These are phyloP conservation scores for Globisporangium alternatum DNA, from an alignment of 352 stramenopile species.

Conservation along the genomic window DNA sequence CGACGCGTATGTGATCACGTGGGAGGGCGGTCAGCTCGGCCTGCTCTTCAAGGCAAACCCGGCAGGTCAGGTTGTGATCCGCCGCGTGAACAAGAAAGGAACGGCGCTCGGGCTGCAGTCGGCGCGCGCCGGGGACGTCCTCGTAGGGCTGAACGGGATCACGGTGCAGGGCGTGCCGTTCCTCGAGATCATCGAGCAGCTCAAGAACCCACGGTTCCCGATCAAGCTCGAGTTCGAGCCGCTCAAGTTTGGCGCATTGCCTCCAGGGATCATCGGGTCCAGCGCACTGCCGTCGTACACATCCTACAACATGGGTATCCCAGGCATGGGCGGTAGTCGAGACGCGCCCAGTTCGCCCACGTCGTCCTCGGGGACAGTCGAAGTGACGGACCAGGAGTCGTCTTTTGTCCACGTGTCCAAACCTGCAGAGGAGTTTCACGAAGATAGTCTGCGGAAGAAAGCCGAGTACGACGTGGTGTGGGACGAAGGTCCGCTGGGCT, in stretches of 20 bases:
- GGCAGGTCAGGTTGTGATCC: conserved; percentile 55
- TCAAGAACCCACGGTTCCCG: conserved; percentile 62
- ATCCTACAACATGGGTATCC: not conserved
- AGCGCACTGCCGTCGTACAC: conserved; percentile 4
- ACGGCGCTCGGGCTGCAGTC: conserved; percentile 54
- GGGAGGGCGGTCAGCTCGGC: conserved; percentile 60
- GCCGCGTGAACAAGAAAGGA: conserved; percentile 72
- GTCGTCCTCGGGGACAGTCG: conserved; percentile 33
- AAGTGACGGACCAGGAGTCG: conserved; percentile 17
- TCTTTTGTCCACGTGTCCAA: conserved; percentile 14
- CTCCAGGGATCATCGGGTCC: not conserved
- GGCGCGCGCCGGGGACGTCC: conserved; percentile 69
- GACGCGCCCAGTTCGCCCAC: conserved; percentile 14
- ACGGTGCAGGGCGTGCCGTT: conserved; percentile 51
- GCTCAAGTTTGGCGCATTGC: conserved; percentile 35
- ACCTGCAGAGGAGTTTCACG: not conserved
- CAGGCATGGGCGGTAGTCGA: not conserved
- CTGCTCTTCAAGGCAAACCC: conserved; percentile 70
- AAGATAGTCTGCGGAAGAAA: conserved; percentile 1
- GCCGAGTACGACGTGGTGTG: conserved; percentile 77
- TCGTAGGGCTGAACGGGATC: conserved; percentile 63
- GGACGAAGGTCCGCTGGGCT: conserved; percentile 67
- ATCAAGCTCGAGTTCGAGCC: conserved; percentile 69
- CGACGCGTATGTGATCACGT: conserved; percentile 68
- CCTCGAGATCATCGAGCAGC: conserved; percentile 59